A percentile compares a stretch with the other conserved stretches of the same genome.
phyloP scores from a whole-genome alignment of 495 filamentous ascomycete species.

The Letharia columbiana region DNA sequence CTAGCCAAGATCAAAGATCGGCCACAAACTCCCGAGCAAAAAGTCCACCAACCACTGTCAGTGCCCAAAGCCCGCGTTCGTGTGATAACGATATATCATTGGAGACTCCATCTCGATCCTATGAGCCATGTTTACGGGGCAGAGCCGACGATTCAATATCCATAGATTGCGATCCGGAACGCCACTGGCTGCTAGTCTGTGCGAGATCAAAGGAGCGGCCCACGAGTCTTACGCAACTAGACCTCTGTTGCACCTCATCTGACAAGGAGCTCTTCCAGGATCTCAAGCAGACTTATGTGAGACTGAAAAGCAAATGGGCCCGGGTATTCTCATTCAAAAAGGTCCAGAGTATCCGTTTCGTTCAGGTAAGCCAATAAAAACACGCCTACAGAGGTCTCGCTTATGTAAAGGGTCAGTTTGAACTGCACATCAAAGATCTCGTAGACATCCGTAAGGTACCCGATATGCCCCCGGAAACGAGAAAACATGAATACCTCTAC shows the following conservation, averaged over 20 bases:
- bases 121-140: background rate
- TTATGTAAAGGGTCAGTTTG: no score
- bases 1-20: no score
- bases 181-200: slow-evolving; percentile 14
- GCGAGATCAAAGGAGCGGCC: slow-evolving; percentile 6
- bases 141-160: background rate
- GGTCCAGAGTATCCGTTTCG: slow-evolving; percentile 32
- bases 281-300: slow-evolving; percentile 6
- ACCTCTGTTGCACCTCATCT: slow-evolving; percentile 11
- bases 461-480: no score
- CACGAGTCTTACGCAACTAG: slow-evolving; percentile 11
- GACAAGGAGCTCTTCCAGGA: slow-evolving; percentile 13
- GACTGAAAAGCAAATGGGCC: background rate
- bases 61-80: no score
- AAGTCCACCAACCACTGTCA: no score
- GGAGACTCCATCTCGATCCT: no score
- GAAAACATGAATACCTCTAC: no score
- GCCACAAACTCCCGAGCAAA: no score
- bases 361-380: slow-evolving; percentile 19
- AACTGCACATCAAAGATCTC: no score
- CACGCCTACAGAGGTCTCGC: no score
- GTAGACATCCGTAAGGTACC: no score
- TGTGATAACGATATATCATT: no score
- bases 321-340: slow-evolving; percentile 20
- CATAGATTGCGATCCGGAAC: slow-evolving; percentile 3